Percentiles rank a stretch among this genome's conserved stretches.
These are phyloP conservation scores for Rugonectria rugulosa DNA, from an alignment of 2,329 filamentous ascomycete species.

Conservation along the genomic window DNA sequence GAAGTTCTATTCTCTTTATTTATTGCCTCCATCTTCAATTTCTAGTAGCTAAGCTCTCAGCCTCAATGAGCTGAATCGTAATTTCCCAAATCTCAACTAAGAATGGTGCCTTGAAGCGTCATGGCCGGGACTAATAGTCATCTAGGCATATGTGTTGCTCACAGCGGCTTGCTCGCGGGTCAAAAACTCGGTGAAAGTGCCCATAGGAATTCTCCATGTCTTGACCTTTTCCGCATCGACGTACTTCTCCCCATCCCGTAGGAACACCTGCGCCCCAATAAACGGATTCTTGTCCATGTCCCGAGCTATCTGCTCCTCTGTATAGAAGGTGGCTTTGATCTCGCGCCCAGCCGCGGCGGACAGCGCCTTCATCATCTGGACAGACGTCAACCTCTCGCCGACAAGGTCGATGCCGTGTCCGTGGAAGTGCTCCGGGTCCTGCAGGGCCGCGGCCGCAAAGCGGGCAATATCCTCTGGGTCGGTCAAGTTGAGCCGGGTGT, in stretches of 20 bases:
- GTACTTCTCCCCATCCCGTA: constrained; percentile 3
- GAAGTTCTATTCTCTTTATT: no score
- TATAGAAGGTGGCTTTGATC: neutral
- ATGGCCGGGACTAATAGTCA: no score
- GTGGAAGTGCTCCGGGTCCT: constrained; percentile 2
- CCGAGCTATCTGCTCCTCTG: neutral
- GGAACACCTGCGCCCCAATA: neutral
- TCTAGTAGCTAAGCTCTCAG: no score
- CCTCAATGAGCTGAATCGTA: no score
- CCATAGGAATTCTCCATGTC: constrained; percentile 1
- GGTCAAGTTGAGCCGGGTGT: constrained; percentile 6
- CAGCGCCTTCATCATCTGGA: constrained; percentile 8
- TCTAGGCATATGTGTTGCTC: neutral
- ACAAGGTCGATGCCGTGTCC: constrained; percentile 6
- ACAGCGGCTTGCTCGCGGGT: constrained; percentile 1
- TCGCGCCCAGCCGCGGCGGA: constrained; percentile 1
- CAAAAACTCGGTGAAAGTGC: constrained; percentile 7
- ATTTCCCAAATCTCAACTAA: no score
- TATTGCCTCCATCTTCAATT: no score
- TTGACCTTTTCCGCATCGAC: constrained; percentile 8
- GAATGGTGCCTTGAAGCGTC: no score
- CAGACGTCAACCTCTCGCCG: constrained; percentile 7
- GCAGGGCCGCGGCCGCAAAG: neutral
- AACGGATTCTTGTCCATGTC: constrained; percentile 3
- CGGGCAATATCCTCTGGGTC: constrained; percentile 5